A percentile compares a stretch with the other conserved stretches of the same genome.
Conservation (phyloP, 805 yeast genomes). For the Citeromyces nyonsensis region DNA sequence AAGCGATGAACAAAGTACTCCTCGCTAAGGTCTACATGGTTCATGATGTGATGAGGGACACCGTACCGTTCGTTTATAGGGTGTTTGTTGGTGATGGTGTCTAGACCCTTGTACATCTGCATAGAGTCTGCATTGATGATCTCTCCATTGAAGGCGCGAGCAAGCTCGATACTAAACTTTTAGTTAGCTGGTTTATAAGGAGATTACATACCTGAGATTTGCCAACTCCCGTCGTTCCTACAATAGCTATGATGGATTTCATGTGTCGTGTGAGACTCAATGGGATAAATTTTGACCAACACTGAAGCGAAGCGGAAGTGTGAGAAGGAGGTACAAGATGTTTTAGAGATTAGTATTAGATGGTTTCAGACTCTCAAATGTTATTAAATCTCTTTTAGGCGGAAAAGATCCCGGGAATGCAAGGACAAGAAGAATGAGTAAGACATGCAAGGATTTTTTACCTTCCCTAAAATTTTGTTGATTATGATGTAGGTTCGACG, state of each 20-base stretch:
- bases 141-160: slow-evolving; percentile 68
- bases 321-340: no score
- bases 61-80: slow-evolving; percentile 67
- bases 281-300: no score
- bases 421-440: no score
- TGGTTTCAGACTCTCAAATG: no score
- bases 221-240: slow-evolving; percentile 94
- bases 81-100: slow-evolving; percentile 82
- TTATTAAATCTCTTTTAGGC: no score
- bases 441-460: no score
- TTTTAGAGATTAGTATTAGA: no score
- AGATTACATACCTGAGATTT: slow-evolving; percentile 41
- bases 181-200: neutral
- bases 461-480: no score
- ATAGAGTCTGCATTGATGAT: slow-evolving; percentile 92
- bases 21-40: slow-evolving; percentile 68
- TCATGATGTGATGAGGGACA: slow-evolving; percentile 74
- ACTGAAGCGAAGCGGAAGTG: no score
- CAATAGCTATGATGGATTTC: slow-evolving; percentile 12
- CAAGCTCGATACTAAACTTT: slow-evolving; percentile 64
- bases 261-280: neutral
- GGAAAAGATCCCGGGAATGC: no score
- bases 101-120: slow-evolving; percentile 75
- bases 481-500: no score
- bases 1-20: slow-evolving; percentile 75